A percentile compares a stretch with the other conserved stretches of the same genome.
Conservation (phyloP, 495 filamentous ascomycete species). For the Penicillium samsonianum region DNA sequence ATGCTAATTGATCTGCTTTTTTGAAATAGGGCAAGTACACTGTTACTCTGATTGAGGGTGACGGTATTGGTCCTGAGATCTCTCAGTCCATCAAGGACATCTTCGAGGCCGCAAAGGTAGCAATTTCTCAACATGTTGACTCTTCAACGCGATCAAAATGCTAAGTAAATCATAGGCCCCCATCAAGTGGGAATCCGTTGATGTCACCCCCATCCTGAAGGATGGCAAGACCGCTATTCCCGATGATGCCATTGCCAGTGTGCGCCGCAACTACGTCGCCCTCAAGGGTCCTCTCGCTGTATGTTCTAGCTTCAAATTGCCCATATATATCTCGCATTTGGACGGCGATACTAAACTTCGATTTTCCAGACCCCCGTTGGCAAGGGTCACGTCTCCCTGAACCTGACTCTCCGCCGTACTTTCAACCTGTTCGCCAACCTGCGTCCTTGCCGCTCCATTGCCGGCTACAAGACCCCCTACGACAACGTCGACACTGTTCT, state of each 20-base stretch:
- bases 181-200: conserved; percentile 94
- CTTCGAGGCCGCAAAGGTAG: conserved; percentile 89
- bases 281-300: conserved; percentile 97
- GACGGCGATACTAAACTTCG: conserved; percentile 24
- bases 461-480: conserved; percentile 97
- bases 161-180: conserved; percentile 68
- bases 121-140: conserved; percentile 19
- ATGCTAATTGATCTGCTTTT: conserved; percentile 17
- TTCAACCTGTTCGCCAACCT: conserved; percentile 99
- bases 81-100: conserved; percentile 97
- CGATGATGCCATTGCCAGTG: conserved; percentile 84
- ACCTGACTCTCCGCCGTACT: conserved; percentile 94
- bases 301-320: conserved; percentile 39
- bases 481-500: conserved; percentile 96
- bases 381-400: conserved; percentile 98
- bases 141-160: conserved; percentile 14
- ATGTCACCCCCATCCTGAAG: conserved; percentile 89
- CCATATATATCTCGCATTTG: conserved; percentile 3
- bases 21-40: conserved; percentile 79
- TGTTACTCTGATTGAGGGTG: conserved; percentile 96
- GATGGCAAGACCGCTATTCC: conserved; percentile 92
- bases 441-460: conserved; percentile 93
- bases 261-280: conserved; percentile 89
- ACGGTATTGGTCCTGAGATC: conserved; percentile 98
- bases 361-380: conserved; percentile 81